phyloP scores from a whole-genome alignment of 768 basidiomycete genomes.

The Candolleomyces eurysporus region DNA sequence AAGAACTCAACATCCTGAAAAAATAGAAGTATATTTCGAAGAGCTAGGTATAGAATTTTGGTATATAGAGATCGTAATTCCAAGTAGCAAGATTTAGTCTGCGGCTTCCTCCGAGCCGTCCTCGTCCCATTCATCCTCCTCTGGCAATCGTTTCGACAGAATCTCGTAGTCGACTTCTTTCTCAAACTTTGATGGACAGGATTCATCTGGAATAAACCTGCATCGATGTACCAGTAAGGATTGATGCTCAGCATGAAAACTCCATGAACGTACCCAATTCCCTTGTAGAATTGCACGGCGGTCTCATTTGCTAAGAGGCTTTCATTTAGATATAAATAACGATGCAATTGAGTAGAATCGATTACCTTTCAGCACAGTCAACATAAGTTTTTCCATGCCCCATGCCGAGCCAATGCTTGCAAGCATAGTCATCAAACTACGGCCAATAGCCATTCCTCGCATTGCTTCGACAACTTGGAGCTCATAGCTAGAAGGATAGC shows the following conservation, averaged over 20 bases:
- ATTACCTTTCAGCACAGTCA: slow-evolving; percentile 77
- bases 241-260: not conserved
- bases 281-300: slow-evolving; percentile 47
- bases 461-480: slow-evolving; percentile 52
- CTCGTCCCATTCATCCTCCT: not conserved
- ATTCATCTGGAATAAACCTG: slow-evolving; percentile 55
- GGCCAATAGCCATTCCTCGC: slow-evolving; percentile 60
- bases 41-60: too few species aligned
- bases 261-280: slow-evolving; percentile 44
- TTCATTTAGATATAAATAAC: not conserved
- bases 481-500: slow-evolving; percentile 58
- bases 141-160: slow-evolving; percentile 31
- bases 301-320: slow-evolving; percentile 18
- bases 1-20: too few species aligned
- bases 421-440: slow-evolving; percentile 47
- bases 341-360: not conserved
- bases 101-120: not conserved
- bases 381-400: slow-evolving; percentile 66
- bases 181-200: slow-evolving; percentile 42
- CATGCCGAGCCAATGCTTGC: slow-evolving; percentile 47
- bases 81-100: too few species aligned
- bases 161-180: slow-evolving; percentile 45
- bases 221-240: not conserved
- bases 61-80: too few species aligned
- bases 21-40: too few species aligned